Evolutionary conservation across 2,329 filamentous ascomycete genomes (phyloP), one percentile per base, ranked within the genome.

Genomic region (Nemania sp.): DNA sequence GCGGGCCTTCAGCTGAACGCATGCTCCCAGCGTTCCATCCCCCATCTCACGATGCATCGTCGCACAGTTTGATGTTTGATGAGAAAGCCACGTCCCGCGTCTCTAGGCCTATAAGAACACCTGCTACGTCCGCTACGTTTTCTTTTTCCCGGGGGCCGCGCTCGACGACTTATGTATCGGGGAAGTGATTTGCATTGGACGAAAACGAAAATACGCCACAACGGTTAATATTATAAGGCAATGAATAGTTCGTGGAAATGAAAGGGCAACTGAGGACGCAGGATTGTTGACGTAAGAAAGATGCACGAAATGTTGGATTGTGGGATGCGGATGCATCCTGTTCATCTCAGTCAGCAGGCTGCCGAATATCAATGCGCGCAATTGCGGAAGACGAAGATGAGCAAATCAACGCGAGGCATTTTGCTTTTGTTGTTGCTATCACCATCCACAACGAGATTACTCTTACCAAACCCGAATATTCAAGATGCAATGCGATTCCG

Each of bases 1-100:
- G n/a, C 27, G 27, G n/a, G 52, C 52, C 43, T n/a, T n/a, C 27
- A 55, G 47, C 59, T 62, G 58, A 62, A 52, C 26, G 41, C 11
- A 27, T 41, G 45, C 52, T 51, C 24, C 24, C 11, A 3, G 20
- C 27, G 45, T 51, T 43, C n/a, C 24, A 13, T 3, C 24, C 13
- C 15, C 7, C 13, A 62, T 56, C 52, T 62, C 51, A 35, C 15
- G 58, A 32, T 53, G 18, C 43, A 11, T 11, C 20, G 43, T 10
- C n/a, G 24, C 35, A 41, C 13, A 3, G 35, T 3, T 41, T 11
- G 7, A 8, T 32, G 29, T 41, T 13, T 41, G 3, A 41, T 6
- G 22, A 43, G 35, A 20, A 43, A 56, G 20, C 22, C 3, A 55
- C 22, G 5, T 26, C 13, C 13, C 22, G 35, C 35, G 13, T 6